Evolutionary conservation across 2,329 filamentous ascomycete species (phyloP), one percentile per base, ranked within the genome.

Genomic region (Tothia fuscella): DNA sequence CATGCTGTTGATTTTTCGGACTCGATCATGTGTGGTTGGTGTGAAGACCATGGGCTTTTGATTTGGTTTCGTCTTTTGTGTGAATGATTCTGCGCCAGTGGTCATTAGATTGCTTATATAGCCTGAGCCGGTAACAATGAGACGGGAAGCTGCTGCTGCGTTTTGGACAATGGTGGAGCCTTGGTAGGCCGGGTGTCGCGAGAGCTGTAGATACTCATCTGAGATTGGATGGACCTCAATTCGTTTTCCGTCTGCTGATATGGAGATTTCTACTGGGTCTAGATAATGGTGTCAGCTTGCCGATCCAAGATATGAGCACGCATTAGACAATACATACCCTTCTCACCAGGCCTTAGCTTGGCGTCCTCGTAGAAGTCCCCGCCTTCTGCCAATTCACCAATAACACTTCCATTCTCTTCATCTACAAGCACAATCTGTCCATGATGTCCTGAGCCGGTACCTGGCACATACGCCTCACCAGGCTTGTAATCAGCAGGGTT

Each of bases 341-440:
- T 96, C 4, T 83, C 89, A n/a, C 91, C 91, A 13, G 81, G 78
- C 56, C 81, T 77, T 47, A 98, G 70, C 38, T 70, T 72, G 21
- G 75, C 68, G 49, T 88, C 76, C 55, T 95, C 87, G 13, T 89
- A 70, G 14, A 94, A 73, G 12, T 87, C 70, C 54, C 85, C 89
- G 14, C 80, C 82, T 44, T 89, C 82, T 44, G 82, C 78, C 47
- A 98, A 67, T 64, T 98, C 89, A 34, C 91, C 91, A 21, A 98
- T 83, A 6, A 98, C 83, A 52, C 85, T 93, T 40, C 91, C 91
- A 62, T 98, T 83, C 57, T 96, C 89, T 61, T 98, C 91, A 55
- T 98, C 87, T 13, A 98, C 70, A 7, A 98, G 71, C 4, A 98
- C 89, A 51, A 95, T 89, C 59, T 91, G 79, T 13, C 88, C 84